Percentiles rank a stretch among this genome's conserved stretches.
phyloP scores from a whole-genome alignment of 805 yeast genomes.

The Saccharomycopsis sp. region DNA sequence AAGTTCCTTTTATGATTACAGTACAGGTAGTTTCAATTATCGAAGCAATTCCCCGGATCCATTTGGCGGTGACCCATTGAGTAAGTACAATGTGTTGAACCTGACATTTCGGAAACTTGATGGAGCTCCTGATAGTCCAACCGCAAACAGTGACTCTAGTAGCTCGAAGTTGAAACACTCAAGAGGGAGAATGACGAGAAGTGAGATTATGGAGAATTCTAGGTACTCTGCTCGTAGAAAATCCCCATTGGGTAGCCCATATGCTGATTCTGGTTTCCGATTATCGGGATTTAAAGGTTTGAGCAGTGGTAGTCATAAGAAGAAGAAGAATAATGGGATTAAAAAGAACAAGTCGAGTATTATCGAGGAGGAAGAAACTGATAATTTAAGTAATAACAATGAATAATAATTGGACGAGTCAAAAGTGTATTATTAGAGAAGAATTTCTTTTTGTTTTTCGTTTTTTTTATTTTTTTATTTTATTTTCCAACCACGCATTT shows the following conservation, averaged over 20 bases:
- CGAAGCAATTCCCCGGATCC: constrained; percentile 18
- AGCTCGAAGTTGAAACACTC: not conserved
- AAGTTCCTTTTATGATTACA: constrained; percentile 21
- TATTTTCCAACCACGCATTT: no score
- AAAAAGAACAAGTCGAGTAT: not conserved
- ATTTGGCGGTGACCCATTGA: constrained; percentile 2
- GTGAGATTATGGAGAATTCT: not conserved
- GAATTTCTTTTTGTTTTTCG: no score
- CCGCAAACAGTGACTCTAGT: not conserved
- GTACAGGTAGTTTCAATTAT: constrained; percentile 13
- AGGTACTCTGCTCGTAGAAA: constrained; percentile 13
- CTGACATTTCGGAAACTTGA: constrained; percentile 5
- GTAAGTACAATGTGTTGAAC: constrained; percentile 5
- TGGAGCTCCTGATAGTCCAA: constrained; percentile 1
- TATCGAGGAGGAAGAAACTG: constrained; percentile 6
- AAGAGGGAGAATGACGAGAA: constrained; percentile 7
- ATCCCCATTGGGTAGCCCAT: constrained; percentile 19
- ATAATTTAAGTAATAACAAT: not conserved
- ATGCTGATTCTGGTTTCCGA: constrained; percentile 8
- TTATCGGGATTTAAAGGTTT: constrained; percentile 2
- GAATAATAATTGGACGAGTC: not conserved
- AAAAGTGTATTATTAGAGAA: not conserved
- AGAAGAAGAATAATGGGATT: not conserved
- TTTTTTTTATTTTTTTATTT: no score
- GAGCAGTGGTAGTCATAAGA: not conserved